A percentile compares a stretch with the other conserved stretches of the same genome.
Conservation (phyloP, 2,329 filamentous ascomycete species). For the Cyclaneusma minus region DNA sequence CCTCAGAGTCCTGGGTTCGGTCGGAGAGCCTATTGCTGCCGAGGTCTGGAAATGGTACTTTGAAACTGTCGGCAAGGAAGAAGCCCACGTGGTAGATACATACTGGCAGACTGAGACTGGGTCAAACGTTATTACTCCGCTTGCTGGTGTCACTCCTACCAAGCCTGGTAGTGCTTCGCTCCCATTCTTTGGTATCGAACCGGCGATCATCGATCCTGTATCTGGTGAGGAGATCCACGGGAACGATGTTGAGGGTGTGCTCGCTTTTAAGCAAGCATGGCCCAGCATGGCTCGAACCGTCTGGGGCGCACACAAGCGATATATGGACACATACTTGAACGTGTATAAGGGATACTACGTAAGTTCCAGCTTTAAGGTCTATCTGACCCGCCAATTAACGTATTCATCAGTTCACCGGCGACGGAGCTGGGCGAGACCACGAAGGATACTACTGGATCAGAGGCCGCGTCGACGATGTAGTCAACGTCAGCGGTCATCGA, state of each 20-base stretch:
- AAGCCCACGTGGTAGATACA: constrained; percentile 88
- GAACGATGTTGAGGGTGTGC: constrained; percentile 92
- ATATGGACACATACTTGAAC: constrained; percentile 96
- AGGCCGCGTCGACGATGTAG: constrained; percentile 93
- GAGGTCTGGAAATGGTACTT: constrained; percentile 99
- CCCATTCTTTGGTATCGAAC: constrained; percentile 97
- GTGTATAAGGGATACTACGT: constrained; percentile 98
- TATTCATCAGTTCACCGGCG: constrained; percentile 58
- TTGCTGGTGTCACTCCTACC: constrained; percentile 85
- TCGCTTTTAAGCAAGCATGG: constrained; percentile 96
- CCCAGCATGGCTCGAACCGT: constrained; percentile 97
- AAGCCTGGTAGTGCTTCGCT: constrained; percentile 93
- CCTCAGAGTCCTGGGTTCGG: constrained; percentile 79
- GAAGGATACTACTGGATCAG: constrained; percentile 99
- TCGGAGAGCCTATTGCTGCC: constrained; percentile 92
- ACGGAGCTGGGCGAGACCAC: constrained; percentile 89
- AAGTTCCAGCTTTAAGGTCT: constrained; percentile 24
- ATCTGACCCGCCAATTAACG: constrained; percentile 5
- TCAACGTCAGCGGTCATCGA: constrained; percentile 94
- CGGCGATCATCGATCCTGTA: constrained; percentile 91
- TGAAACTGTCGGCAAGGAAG: constrained; percentile 83
- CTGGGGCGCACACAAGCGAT: constrained; percentile 94
- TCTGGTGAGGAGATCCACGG: constrained; percentile 85
- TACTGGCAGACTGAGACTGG: constrained; percentile 99
- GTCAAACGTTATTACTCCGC: constrained; percentile 85